Conservation (phyloP, 768 basidiomycete genomes). For the Leccinum broughii region DNA sequence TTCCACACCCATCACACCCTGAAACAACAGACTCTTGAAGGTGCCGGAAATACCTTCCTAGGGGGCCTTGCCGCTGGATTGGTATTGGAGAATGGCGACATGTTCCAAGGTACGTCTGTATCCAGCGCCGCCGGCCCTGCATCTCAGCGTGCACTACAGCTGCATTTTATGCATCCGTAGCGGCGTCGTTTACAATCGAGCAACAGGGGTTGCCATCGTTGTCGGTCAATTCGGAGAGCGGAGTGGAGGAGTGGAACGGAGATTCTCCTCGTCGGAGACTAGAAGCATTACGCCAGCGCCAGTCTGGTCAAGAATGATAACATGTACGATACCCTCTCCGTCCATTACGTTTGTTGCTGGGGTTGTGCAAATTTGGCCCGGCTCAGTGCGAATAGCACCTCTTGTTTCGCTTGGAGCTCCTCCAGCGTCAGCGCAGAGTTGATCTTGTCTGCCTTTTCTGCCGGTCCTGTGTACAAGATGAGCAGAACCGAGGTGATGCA, state of each 20-base stretch:
- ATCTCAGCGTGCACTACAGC: conserved; percentile 44
- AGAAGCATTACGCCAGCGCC: conserved; percentile 47
- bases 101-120: conserved; percentile 57
- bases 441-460: conserved; percentile 89
- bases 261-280: conserved; percentile 62
- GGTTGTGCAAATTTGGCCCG: conserved; percentile 73
- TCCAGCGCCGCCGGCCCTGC: conserved; percentile 4
- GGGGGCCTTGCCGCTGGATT: conserved; percentile 85
- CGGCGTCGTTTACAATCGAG: conserved; percentile 82
- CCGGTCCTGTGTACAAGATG: conserved; percentile 56
- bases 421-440: conserved; percentile 89
- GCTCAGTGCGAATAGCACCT: conserved; percentile 90
- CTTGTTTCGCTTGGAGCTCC: conserved; percentile 84
- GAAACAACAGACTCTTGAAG: conserved; percentile 36
- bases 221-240: conserved; percentile 28
- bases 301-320: conserved; percentile 34
- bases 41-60: conserved; percentile 90
- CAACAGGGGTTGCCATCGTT: conserved; percentile 73
- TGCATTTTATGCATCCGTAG: conserved; percentile 68
- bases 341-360: conserved; percentile 39
- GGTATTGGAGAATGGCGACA: conserved; percentile 50
- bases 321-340: conserved; percentile 22
- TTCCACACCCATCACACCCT: conserved; percentile 2
- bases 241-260: conserved; percentile 62
- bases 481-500: conserved; percentile 4